Conservation (phyloP, 257 asterid species). For the Gentiana dahurica region DNA sequence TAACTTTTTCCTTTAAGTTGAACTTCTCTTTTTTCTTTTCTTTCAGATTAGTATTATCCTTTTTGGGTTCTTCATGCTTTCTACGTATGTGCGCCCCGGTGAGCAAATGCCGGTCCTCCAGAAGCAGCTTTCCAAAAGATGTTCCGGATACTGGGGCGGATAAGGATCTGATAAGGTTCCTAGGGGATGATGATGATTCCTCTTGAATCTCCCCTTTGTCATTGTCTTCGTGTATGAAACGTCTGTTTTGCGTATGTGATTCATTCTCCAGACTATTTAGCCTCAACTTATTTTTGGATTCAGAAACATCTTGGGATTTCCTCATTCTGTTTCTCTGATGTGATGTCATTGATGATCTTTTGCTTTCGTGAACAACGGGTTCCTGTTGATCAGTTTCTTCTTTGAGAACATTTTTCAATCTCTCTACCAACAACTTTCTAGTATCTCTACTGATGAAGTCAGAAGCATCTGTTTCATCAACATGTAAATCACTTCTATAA, state of each 20-base stretch:
- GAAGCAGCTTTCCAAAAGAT: slow-evolving; percentile 84
- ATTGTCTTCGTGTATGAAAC: slow-evolving; percentile 49
- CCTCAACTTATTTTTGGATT: slow-evolving; percentile 17
- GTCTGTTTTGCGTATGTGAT: slow-evolving; percentile 38
- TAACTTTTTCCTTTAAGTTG: slow-evolving; percentile 74
- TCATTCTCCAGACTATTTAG: slow-evolving; percentile 24
- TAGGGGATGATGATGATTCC: slow-evolving; percentile 40
- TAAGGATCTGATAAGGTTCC: slow-evolving; percentile 73
- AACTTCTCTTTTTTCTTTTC: slow-evolving; percentile 67
- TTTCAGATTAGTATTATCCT: slow-evolving; percentile 39
- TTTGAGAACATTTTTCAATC: slow-evolving; percentile 62
- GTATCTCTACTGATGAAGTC: slow-evolving; percentile 62
- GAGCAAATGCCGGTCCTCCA: slow-evolving; percentile 67
- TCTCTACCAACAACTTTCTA: slow-evolving; percentile 64
- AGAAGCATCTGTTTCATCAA: slow-evolving; percentile 45
- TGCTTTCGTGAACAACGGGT: slow-evolving; percentile 32
- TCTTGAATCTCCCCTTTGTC: slow-evolving; percentile 29
- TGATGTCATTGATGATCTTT: slow-evolving; percentile 29
- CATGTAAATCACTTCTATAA: slow-evolving; percentile 52
- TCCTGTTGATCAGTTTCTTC: slow-evolving; percentile 40
- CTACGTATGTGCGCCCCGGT: slow-evolving; percentile 78
- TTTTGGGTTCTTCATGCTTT: slow-evolving; percentile 71
- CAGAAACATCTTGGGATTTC: slow-evolving; percentile 24
- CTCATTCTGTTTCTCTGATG: slow-evolving; percentile 22
- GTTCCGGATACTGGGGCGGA: slow-evolving; percentile 88